Base-by-base conservation (phyloP, 768 basidiomycete genomes). In the Xerocomus potaroensis region DNA sequence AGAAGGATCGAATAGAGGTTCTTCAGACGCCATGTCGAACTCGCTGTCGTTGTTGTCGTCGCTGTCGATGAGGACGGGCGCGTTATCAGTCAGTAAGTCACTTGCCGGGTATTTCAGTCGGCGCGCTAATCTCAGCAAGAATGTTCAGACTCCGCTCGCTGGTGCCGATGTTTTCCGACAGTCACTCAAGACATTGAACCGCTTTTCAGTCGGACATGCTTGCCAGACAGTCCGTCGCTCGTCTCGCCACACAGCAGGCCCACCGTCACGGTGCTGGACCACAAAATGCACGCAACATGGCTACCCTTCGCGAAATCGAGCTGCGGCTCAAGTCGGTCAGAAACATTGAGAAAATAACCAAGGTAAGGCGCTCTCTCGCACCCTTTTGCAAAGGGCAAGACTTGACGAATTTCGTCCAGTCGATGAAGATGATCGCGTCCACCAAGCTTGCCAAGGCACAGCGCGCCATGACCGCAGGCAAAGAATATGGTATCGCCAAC, bases 291-390 rank as follows among this genome's bases (percentile, higher is more conserved):
- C 82, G 88, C 61, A 91, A 87, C 71, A 91, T 92, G 93, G 96
- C 95, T 33, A 98, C 96, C 50, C 84, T 99, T 56, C 87, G 93
- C 56, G 95, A 99, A 75, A 88, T 99, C 64, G 95, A 99, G 77
- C 71, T 91, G 68, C 85, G 95, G 60, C 79, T 90, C 72, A 91
- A 95, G 82, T 96, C 92, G 38, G 95, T 97, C 63, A 78, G 80
- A 69, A 96, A 96, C 76, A 95, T 95, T 67, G 91, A 96, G 80
- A 98, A 98, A 88, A 97, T 99, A 76, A 97, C 95, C 51, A 95
- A 96, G 78, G 94, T 91, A 54, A 54, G 78, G 58, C 50, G 40
- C 27, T 23, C 52, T 41, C 30, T 42, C 45, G 18, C 26, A 19
- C 26, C 18, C 23, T 16, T n/a, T n/a, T n/a, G n/a, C n/a, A n/a